These are phyloP conservation scores for Malassezia furfur DNA, from an alignment of 1,284 basidiomycete genomes.

Conservation along the genomic window DNA sequence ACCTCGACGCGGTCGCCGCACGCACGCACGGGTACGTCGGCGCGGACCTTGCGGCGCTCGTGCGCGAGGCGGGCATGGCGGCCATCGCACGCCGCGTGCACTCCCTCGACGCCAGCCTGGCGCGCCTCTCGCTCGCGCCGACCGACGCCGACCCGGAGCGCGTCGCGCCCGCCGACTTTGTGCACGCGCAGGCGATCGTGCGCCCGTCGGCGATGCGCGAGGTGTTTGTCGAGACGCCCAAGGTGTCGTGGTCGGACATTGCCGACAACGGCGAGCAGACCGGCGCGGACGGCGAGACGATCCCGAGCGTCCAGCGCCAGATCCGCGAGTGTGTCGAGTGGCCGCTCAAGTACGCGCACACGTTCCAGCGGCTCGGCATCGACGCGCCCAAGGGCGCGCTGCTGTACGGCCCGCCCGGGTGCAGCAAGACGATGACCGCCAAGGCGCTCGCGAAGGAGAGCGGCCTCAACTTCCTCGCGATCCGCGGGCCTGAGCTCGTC, in stretches of 20 bases:
- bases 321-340: conserved; percentile 58
- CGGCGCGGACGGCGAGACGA: background rate
- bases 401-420: conserved; percentile 92
- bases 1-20: conserved; percentile 62
- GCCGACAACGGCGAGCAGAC: conserved; percentile 22
- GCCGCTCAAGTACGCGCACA: conserved; percentile 76
- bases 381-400: conserved; percentile 79
- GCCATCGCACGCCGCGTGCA: conserved; percentile 50
- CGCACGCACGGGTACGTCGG: conserved; percentile 94
- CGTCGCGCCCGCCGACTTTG: conserved; percentile 56
- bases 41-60: conserved; percentile 81
- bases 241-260: conserved; percentile 75
- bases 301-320: conserved; percentile 26
- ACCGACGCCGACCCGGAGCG: background rate
- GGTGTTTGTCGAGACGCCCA: conserved; percentile 74
- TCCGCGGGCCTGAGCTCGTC: conserved; percentile 92
- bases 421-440: conserved; percentile 89
- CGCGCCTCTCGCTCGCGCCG: conserved; percentile 20
- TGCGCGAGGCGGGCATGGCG: conserved; percentile 81
- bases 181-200: conserved; percentile 64
- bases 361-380: conserved; percentile 78
- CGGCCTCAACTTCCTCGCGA: conserved; percentile 92
- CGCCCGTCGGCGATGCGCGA: conserved; percentile 90
- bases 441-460: conserved; percentile 89
- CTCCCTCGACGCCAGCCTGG: conserved; percentile 18